phyloP scores from a whole-genome alignment of 2,329 filamentous ascomycete species.

The Aspergillus versicolor region DNA sequence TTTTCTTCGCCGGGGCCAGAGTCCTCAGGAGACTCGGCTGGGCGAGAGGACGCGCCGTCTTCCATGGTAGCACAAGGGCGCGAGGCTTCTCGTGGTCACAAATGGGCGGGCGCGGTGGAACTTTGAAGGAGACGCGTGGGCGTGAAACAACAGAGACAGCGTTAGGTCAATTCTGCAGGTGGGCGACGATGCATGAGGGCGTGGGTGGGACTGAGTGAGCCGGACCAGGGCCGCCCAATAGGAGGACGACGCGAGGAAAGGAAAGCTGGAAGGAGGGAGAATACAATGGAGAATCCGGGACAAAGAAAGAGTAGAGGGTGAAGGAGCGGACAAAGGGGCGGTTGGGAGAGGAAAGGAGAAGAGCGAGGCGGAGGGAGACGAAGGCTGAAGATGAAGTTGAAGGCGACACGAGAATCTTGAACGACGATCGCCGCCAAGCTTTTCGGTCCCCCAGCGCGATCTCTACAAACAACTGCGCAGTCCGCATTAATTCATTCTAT shows the following conservation, averaged over 20 bases:
- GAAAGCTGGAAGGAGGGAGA: not conserved
- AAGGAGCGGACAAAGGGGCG: conserved; percentile 6
- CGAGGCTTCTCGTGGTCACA: conserved; percentile 5
- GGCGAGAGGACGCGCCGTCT: conserved; percentile 22
- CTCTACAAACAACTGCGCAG: too few species aligned
- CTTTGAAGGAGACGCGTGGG: conserved; percentile 16
- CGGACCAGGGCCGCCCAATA: not conserved
- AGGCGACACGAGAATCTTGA: conserved; percentile 11
- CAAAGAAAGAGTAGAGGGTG: not conserved
- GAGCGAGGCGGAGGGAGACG: conserved; percentile 2
- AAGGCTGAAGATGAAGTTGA: conserved; percentile 7
- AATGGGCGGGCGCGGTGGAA: conserved; percentile 2
- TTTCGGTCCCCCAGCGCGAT: not conserved
- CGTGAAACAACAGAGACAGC: conserved; percentile 11
- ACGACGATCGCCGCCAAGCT: conserved; percentile 18
- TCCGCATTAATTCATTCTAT: not conserved
- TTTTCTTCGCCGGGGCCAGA: conserved; percentile 39
- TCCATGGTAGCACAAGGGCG: conserved; percentile 24
- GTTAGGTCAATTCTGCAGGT: conserved; percentile 18
- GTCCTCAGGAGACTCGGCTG: conserved; percentile 39
- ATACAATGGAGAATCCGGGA: not conserved
- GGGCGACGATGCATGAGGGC: conserved; percentile 20
- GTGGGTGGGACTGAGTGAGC: conserved; percentile 2
- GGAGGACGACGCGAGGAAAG: not conserved
- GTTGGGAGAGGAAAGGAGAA: conserved; percentile 2